phyloP scores from a whole-genome alignment of 352 stramenopile species.

The Pythium coloratum region DNA sequence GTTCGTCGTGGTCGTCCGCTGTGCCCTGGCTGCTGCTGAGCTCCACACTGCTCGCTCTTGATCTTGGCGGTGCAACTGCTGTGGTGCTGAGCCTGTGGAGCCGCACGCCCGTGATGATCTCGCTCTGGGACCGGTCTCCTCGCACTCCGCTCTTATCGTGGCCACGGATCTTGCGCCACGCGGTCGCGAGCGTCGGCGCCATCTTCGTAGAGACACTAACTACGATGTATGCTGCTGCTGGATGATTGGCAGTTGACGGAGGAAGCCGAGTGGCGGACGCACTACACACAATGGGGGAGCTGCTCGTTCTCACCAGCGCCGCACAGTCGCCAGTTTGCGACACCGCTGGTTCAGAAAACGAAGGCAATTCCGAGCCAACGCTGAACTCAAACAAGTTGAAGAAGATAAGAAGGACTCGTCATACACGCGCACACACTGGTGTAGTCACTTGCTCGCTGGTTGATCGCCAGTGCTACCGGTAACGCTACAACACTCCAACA shows the following conservation, averaged over 20 bases:
- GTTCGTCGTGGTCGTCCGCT: slow-evolving; percentile 5
- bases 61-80: neutral
- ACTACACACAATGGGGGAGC: neutral
- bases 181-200: slow-evolving; percentile 17
- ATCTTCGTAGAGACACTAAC: neutral
- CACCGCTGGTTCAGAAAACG: neutral
- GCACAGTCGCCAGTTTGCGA: slow-evolving; percentile 2
- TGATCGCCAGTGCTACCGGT: neutral
- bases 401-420: neutral
- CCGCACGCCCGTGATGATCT: slow-evolving; percentile 21
- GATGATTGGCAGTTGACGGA: neutral
- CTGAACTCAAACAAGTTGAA: neutral
- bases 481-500: neutral
- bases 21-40: slow-evolving; percentile 12
- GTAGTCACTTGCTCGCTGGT: neutral
- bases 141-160: slow-evolving; percentile 17
- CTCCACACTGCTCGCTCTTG: slow-evolving; percentile 14
- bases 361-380: neutral
- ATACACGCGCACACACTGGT: neutral
- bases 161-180: slow-evolving; percentile 23
- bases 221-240: no score
- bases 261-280: neutral
- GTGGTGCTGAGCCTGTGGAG: slow-evolving; percentile 17
- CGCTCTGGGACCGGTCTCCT: slow-evolving; percentile 21
- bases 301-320: neutral